Evolutionary conservation across 805 yeast species (phyloP).

Genomic region (Saccharomyces cerevisiae): DNA sequence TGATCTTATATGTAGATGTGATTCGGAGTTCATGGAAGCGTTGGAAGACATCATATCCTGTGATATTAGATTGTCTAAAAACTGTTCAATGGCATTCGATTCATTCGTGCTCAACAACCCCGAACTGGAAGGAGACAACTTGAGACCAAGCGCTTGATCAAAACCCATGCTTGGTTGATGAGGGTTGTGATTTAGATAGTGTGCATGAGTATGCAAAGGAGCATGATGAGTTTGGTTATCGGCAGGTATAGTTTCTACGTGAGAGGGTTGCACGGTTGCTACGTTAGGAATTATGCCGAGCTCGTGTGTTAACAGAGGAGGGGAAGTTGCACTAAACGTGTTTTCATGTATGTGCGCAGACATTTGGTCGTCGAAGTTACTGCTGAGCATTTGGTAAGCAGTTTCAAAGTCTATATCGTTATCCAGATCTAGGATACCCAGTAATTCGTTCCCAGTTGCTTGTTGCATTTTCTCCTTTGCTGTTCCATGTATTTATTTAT

Average conservation of each 20-base stretch:
- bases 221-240: not conserved
- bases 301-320: not conserved
- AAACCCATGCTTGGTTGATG: not conserved
- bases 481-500: not conserved
- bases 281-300: not conserved
- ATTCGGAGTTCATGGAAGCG: not conserved
- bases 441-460: slow-evolving; percentile 4
- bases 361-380: slow-evolving; percentile 14
- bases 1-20: not conserved
- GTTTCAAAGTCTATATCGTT: slow-evolving; percentile 30
- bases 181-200: not conserved
- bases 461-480: slow-evolving; percentile 4
- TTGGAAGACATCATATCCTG: slow-evolving; percentile 2
- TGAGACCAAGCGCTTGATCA: not conserved
- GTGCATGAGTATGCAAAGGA: not conserved
- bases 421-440: slow-evolving; percentile 23
- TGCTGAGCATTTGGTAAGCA: slow-evolving; percentile 26
- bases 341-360: slow-evolving; percentile 3
- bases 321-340: not conserved
- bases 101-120: slow-evolving; percentile 27
- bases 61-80: slow-evolving; percentile 23
- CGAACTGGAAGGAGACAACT: slow-evolving; percentile 1
- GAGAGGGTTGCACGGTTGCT: not conserved
- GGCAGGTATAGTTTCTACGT: not conserved
- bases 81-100: slow-evolving; percentile 27